A percentile compares a stretch with the other conserved stretches of the same genome.
Evolutionary conservation across 331 rosid genomes (phyloP).

Genomic region (Cydonia oblonga): DNA sequence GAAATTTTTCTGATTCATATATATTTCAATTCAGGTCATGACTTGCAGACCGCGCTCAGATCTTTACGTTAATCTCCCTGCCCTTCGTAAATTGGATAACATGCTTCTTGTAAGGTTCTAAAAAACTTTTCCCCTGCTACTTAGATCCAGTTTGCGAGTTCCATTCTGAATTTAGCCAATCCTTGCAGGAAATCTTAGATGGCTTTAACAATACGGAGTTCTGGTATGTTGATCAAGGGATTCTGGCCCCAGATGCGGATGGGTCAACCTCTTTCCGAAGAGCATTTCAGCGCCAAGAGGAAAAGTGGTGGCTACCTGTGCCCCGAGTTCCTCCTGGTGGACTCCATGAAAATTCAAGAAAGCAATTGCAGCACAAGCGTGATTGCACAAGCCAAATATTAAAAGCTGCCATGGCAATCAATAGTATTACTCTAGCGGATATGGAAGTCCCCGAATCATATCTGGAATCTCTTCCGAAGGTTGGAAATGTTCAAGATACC

Average conservation of each 20-base stretch:
- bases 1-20: neutral
- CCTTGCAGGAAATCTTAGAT: slow-evolving; percentile 66
- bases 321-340: slow-evolving; percentile 88
- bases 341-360: slow-evolving; percentile 56
- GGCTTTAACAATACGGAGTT: slow-evolving; percentile 62
- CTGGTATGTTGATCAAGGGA: slow-evolving; percentile 95
- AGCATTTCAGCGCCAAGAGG: slow-evolving; percentile 79
- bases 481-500: slow-evolving; percentile 3
- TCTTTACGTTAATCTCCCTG: slow-evolving; percentile 93
- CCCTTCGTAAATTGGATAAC: slow-evolving; percentile 84
- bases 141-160: neutral
- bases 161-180: slow-evolving; percentile 10
- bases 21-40: slow-evolving; percentile 55
- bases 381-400: slow-evolving; percentile 78
- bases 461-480: slow-evolving; percentile 87
- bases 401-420: slow-evolving; percentile 91
- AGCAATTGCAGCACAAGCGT: slow-evolving; percentile 77
- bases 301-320: slow-evolving; percentile 97
- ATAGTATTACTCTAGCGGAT: slow-evolving; percentile 64
- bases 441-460: slow-evolving; percentile 80
- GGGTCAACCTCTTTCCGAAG: slow-evolving; percentile 58
- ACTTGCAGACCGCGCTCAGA: slow-evolving; percentile 82
- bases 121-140: neutral
- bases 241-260: slow-evolving; percentile 51
- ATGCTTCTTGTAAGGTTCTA: slow-evolving; percentile 83